Evolutionary conservation across 495 filamentous ascomycete genomes (phyloP).

Genomic region (Neurospora sp.): DNA sequence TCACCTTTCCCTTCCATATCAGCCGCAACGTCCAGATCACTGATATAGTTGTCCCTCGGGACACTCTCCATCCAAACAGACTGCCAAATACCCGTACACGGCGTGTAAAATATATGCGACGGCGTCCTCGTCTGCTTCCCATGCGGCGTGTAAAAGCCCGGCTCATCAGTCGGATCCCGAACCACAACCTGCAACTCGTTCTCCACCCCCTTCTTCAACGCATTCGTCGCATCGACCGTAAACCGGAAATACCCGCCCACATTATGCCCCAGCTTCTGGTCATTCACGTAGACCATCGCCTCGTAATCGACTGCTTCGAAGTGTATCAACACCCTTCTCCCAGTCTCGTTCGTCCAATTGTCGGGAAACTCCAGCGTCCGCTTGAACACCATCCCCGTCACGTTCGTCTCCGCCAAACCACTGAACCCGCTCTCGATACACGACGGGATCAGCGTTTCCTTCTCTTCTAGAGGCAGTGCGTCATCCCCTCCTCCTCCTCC

Average conservation of each 20-base stretch:
- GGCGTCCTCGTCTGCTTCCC: constrained; percentile 52
- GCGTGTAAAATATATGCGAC: constrained; percentile 59
- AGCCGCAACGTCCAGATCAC: constrained; percentile 42
- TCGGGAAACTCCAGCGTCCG: constrained; percentile 45
- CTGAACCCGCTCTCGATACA: constrained; percentile 46
- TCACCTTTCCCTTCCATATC: constrained; percentile 51
- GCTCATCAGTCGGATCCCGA: constrained; percentile 51
- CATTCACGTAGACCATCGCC: constrained; percentile 55
- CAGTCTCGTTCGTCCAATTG: constrained; percentile 27
- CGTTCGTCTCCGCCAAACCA: constrained; percentile 41
- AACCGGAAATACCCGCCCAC: constrained; percentile 56
- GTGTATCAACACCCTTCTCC: constrained; percentile 41
- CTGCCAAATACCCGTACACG: constrained; percentile 64
- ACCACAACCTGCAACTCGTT: constrained; percentile 55
- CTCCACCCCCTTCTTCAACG: constrained; percentile 21
- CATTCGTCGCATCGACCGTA: constrained; percentile 45
- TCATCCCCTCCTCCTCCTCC: not conserved
- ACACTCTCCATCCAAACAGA: constrained; percentile 56
- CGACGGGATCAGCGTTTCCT: constrained; percentile 51
- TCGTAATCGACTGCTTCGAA: constrained; percentile 63
- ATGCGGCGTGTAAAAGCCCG: constrained; percentile 42
- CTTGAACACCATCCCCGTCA: constrained; percentile 50
- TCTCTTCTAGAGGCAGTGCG: not conserved
- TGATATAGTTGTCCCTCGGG: constrained; percentile 40
- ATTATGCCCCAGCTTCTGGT: constrained; percentile 40